Percentiles rank a stretch among this genome's conserved stretches.
Evolutionary conservation across 2,329 filamentous ascomycete species (phyloP).

Genomic region (Xylaria sp.): DNA sequence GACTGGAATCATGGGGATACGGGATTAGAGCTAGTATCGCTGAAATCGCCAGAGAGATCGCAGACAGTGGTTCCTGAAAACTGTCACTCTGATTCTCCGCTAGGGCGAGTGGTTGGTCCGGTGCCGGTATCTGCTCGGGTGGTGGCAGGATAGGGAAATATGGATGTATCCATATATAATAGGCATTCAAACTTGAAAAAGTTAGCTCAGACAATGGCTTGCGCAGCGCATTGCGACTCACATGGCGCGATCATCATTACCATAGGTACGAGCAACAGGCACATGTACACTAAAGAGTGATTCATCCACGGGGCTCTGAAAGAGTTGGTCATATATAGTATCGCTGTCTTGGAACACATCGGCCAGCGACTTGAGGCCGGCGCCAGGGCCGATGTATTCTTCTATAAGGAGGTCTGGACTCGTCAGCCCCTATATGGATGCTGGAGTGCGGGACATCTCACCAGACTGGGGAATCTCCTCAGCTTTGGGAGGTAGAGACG

Average conservation of each 20-base stretch:
- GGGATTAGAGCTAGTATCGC: constrained; percentile 61
- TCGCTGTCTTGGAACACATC: constrained; percentile 60
- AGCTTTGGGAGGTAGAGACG: constrained; percentile 43
- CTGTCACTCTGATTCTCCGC: constrained; percentile 52
- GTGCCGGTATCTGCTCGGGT: constrained; percentile 49
- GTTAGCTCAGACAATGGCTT: constrained; percentile 17
- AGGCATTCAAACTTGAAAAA: constrained; percentile 56
- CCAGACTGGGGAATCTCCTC: constrained; percentile 48
- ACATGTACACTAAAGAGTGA: constrained; percentile 36
- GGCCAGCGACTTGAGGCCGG: constrained; percentile 58
- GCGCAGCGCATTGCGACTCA: constrained; percentile 43
- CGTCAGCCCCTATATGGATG: constrained; percentile 20
- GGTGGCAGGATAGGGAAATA: constrained; percentile 62
- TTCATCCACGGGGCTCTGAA: constrained; percentile 44
- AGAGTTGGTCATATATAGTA: constrained; percentile 59
- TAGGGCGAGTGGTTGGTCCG: constrained; percentile 49
- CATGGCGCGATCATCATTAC: constrained; percentile 53
- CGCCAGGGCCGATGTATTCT: constrained; percentile 59
- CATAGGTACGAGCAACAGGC: constrained; percentile 56
- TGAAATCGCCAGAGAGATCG: constrained; percentile 58
- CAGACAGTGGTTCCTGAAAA: constrained; percentile 54
- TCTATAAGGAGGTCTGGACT: constrained; percentile 46
- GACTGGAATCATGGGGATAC: constrained; percentile 53
- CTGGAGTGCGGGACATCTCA: constrained; percentile 40
- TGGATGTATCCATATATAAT: constrained; percentile 63